Base-by-base conservation (phyloP, 139 green algal genomes). In the Raphidocelis subcapitata region DNA sequence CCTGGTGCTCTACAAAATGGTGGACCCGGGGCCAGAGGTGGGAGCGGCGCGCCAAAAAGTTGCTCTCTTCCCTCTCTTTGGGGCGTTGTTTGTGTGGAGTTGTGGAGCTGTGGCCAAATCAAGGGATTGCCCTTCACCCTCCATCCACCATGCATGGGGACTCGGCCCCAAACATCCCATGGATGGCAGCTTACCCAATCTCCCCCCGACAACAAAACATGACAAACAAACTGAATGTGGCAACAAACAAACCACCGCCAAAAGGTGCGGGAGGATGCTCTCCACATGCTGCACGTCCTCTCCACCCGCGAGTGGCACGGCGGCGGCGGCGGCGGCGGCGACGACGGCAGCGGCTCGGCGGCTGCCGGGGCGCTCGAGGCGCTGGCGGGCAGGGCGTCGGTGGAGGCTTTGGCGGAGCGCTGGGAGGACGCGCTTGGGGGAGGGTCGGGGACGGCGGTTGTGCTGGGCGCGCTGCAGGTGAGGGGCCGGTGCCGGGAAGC, bases 1-100 rank as follows among this genome's bases (percentile, higher is more conserved):
- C 26, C 84, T 98, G 21, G 86, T 98, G n/a, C 84, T 98, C 23
- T 92, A 95, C 92, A 98, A 98, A 75, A 81, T 96, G 33, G 89
- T 96, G n/a, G 91, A 97, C 70, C 56, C 81, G 23, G 67, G 31
- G n/a, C 65, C 72, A 2, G 76, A 86, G 66, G 41, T 49, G 41
- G 41, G 87, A 92, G 37, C 32, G 83, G 29, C 1, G 54, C 37
- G 47, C 33, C n/a, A 54, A 44, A 46, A 74, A 55, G 76, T 76
- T 65, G 55, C 35, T 20, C 14, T 16, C 5, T 55, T 35, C 3
- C 29, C 24, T 33, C 41, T 73, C 14, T 36, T 32, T 41, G 21
- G 5, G 5, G 21, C 10, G 65, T 14, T 47, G 65, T 47, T 8
- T n/a, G 16, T 28, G 64, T 5, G 63, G 32, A 10, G 1, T 20